A percentile compares a stretch with the other conserved stretches of the same genome.
Evolutionary conservation across 2,329 filamentous ascomycete species (phyloP).

Genomic region (Rutstroemia sp.): DNA sequence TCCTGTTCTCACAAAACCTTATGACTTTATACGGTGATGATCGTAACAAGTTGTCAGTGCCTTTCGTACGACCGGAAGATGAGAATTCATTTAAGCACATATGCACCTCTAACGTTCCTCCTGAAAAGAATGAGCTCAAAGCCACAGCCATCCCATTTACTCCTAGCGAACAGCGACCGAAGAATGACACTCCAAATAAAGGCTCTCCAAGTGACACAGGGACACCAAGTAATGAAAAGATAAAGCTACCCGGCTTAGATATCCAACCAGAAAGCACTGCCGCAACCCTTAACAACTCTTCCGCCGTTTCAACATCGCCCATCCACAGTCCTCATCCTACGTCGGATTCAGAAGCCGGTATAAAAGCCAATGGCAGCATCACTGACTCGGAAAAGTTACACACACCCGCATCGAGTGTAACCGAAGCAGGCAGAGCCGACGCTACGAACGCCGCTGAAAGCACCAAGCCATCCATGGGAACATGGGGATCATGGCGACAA

Average conservation of each 20-base stretch:
- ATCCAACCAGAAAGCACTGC: slow-evolving; percentile 5
- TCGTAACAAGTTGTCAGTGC: slow-evolving; percentile 78
- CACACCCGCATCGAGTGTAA: not conserved
- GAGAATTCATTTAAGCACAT: slow-evolving; percentile 74
- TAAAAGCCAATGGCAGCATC: slow-evolving; percentile 10
- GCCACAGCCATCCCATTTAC: slow-evolving; percentile 27
- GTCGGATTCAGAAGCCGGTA: slow-evolving; percentile 14
- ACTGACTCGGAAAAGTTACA: slow-evolving; percentile 18
- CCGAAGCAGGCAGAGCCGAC: slow-evolving; percentile 9
- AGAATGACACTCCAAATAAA: slow-evolving; percentile 10
- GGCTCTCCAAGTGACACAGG: slow-evolving; percentile 8
- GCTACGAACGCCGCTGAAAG: slow-evolving; percentile 11
- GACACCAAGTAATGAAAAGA: slow-evolving; percentile 5
- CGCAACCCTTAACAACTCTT: slow-evolving; percentile 16
- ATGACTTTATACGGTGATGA: slow-evolving; percentile 84
- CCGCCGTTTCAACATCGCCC: slow-evolving; percentile 12
- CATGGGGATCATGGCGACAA: slow-evolving; percentile 67
- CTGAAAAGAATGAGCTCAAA: slow-evolving; percentile 52
- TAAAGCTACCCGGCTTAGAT: slow-evolving; percentile 11
- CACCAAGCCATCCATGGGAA: slow-evolving; percentile 40
- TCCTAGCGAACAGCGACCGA: slow-evolving; percentile 23
- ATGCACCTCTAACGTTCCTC: slow-evolving; percentile 50
- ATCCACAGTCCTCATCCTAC: slow-evolving; percentile 8
- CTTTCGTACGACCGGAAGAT: slow-evolving; percentile 87
- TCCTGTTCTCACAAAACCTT: slow-evolving; percentile 86